phyloP scores from a whole-genome alignment of 345 rosid species.

The Hibiscus syriacus region DNA sequence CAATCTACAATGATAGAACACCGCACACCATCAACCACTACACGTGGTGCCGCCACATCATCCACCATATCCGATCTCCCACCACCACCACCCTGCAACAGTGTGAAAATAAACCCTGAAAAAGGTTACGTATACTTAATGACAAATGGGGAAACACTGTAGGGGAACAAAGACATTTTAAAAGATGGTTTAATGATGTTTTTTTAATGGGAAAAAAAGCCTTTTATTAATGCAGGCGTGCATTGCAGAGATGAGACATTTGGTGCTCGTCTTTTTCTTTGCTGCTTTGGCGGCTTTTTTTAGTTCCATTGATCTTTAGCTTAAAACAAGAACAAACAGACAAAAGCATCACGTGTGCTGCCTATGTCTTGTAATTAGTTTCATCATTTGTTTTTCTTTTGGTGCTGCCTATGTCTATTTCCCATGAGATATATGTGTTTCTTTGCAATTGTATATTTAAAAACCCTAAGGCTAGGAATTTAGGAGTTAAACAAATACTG shows the following conservation, averaged over 20 bases:
- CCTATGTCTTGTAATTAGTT: neutral
- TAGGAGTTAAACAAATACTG: neutral
- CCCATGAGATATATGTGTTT: conserved; percentile 1
- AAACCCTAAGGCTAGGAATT: neutral
- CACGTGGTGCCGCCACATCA: conserved; percentile 26
- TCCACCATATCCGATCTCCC: conserved; percentile 17
- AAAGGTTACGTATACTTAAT: conserved; percentile 14
- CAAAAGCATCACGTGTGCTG: neutral
- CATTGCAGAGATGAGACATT: conserved; percentile 23
- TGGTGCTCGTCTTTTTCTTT: conserved; percentile 22
- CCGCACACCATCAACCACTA: neutral
- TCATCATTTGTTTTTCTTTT: neutral
- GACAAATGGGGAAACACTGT: conserved; percentile 1
- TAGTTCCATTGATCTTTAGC: neutral
- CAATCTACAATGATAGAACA: neutral
- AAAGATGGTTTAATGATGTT: conserved; percentile 12
- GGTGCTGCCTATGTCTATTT: neutral
- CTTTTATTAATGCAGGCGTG: conserved; percentile 27
- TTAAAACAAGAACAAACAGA: neutral
- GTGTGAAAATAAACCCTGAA: conserved; percentile 18
- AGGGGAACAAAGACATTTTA: conserved; percentile 10
- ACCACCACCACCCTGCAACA: neutral
- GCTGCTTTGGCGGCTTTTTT: conserved; percentile 22
- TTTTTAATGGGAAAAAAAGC: neutral
- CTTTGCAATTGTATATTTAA: neutral